Conservation (phyloP, 225 moss, liverwort and hornwort genomes). For the Antitrichia curtipendula region DNA sequence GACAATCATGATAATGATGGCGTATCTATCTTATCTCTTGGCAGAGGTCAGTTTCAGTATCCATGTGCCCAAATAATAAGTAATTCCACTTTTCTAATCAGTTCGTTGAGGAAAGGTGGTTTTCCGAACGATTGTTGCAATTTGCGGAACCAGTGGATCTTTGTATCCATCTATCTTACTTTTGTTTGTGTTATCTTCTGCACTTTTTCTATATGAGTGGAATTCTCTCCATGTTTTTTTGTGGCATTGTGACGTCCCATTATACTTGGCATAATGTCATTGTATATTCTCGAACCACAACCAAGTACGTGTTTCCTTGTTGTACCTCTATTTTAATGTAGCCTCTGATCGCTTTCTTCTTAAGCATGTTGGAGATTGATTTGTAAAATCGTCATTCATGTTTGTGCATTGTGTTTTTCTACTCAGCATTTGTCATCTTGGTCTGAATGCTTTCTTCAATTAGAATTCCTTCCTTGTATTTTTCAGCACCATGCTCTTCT, state of each 20-base stretch:
- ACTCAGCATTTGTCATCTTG: background rate
- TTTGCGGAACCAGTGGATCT: background rate
- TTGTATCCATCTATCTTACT: background rate
- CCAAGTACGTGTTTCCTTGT: conserved; percentile 22
- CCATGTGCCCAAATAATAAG: background rate
- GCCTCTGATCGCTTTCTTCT: background rate
- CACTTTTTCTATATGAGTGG: conserved; percentile 74
- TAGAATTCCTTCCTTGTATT: background rate
- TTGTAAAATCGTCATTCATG: background rate
- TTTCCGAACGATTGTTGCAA: background rate
- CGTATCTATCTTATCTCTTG: conserved; percentile 73
- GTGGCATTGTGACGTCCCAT: conserved; percentile 98
- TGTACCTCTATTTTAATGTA: background rate
- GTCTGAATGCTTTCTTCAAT: background rate
- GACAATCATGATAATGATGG: conserved; percentile 78
- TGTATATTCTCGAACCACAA: conserved; percentile 54
- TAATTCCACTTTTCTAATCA: background rate
- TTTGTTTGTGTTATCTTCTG: background rate
- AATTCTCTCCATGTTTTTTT: conserved; percentile 83
- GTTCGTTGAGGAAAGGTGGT: background rate
- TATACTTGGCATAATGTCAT: conserved; percentile 97
- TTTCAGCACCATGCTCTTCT: background rate
- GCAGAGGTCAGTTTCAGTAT: conserved; percentile 40
- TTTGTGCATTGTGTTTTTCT: background rate
- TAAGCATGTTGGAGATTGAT: background rate